Percentiles rank a stretch among this genome's conserved stretches.
Conservation (phyloP, 2,329 filamentous ascomycete species). For the Neurospora sp. region DNA sequence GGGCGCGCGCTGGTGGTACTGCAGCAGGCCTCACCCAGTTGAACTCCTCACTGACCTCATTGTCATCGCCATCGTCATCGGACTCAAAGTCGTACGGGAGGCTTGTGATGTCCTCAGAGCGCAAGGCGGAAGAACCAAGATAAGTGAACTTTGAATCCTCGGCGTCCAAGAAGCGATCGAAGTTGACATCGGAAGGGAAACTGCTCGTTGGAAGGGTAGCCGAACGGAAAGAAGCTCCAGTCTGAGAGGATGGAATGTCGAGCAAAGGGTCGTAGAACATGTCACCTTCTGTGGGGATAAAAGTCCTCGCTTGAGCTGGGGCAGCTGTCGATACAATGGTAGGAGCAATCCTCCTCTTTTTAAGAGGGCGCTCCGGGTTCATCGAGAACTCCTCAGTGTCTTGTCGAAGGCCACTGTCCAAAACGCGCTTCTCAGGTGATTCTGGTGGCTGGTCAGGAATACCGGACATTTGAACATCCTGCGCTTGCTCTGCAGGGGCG, state of each 20-base stretch:
- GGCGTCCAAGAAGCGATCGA: neutral
- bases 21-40: neutral
- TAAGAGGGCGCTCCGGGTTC: conserved; percentile 13
- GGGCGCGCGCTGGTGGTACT: neutral
- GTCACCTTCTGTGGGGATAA: conserved; percentile 11
- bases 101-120: conserved; percentile 24
- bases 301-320: neutral
- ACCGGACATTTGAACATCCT: neutral
- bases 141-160: neutral
- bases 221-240: neutral
- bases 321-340: conserved; percentile 10
- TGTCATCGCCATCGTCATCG: conserved; percentile 4
- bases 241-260: neutral
- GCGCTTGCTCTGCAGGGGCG: neutral
- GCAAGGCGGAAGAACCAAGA: neutral
- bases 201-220: neutral
- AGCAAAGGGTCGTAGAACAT: neutral
- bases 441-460: neutral
- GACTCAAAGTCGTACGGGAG: conserved; percentile 6
- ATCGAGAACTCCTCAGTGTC: neutral
- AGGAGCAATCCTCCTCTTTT: conserved; percentile 22
- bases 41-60: neutral
- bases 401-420: neutral
- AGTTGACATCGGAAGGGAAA: neutral
- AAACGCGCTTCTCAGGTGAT: neutral